Conservation (phyloP, 2,329 filamentous ascomycete genomes). For the Cladosporium cucumerinum region DNA sequence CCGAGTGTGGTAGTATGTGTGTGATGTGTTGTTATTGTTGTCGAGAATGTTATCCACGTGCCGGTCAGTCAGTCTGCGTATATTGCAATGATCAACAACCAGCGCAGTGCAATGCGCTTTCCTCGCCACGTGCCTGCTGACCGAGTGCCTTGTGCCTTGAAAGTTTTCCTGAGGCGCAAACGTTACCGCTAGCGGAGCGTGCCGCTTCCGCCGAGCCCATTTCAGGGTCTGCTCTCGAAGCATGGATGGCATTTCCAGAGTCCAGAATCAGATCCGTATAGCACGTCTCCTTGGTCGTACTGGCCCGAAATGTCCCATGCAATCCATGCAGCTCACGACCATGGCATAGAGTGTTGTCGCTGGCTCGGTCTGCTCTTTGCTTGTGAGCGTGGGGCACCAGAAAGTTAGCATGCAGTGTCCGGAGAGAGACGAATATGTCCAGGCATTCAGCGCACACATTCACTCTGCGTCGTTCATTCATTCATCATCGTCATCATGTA, state of each 20-base stretch:
- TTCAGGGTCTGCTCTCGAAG: not conserved
- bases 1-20: not conserved
- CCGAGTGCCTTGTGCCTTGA: not conserved
- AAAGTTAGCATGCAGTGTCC: not conserved
- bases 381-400: not conserved
- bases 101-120: not conserved
- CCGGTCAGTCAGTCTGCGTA: not conserved
- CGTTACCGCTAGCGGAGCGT: not conserved
- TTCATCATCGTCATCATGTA: conserved; percentile 48
- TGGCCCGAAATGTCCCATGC: not conserved
- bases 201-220: not conserved
- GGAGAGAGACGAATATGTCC: not conserved
- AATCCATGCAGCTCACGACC: not conserved
- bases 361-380: not conserved
- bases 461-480: conserved; percentile 7
- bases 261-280: not conserved
- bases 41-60: not conserved
- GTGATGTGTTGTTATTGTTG: not conserved
- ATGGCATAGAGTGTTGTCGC: not conserved
- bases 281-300: too few species aligned
- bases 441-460: not conserved
- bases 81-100: not conserved
- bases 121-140: conserved; percentile 3
- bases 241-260: not conserved
- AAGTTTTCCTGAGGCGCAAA: conserved; percentile 8